Conservation (phyloP, 2,329 filamentous ascomycete species). For the Stenocarpella maydis region DNA sequence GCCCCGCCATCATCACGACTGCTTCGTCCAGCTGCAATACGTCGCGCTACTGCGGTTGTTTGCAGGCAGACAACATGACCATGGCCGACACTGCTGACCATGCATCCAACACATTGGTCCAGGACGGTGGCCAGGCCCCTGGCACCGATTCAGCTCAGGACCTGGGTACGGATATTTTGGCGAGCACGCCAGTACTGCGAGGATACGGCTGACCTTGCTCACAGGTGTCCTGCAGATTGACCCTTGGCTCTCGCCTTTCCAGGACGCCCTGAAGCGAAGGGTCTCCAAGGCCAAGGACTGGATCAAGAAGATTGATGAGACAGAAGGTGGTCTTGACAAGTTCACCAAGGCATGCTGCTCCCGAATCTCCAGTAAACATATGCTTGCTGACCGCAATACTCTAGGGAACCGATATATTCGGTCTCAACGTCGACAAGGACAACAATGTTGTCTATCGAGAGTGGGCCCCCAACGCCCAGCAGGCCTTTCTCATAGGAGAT, state of each 20-base stretch:
- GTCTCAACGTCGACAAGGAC: constrained; percentile 81
- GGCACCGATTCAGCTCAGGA: constrained; percentile 69
- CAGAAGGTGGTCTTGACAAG: constrained; percentile 88
- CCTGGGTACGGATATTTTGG: constrained; percentile 64
- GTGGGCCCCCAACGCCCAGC: constrained; percentile 91
- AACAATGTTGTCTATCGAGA: constrained; percentile 92
- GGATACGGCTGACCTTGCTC: constrained; percentile 29
- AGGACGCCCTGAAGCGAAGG: constrained; percentile 76
- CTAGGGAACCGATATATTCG: constrained; percentile 86
- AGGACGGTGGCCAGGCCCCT: constrained; percentile 47
- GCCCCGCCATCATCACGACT: constrained; percentile 1
- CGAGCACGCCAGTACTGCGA: background rate
- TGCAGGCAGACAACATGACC: constrained; percentile 30
- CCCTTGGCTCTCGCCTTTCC: constrained; percentile 88
- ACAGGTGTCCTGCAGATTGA: constrained; percentile 87
- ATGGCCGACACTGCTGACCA: constrained; percentile 50
- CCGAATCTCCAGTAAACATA: background rate
- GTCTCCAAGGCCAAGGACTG: constrained; percentile 84
- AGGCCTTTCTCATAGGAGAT: constrained; percentile 89
- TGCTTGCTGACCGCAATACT: constrained; percentile 21
- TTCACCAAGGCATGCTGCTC: constrained; percentile 76
- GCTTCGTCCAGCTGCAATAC: background rate
- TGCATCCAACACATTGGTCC: constrained; percentile 55
- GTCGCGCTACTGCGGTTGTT: background rate
- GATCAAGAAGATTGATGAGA: constrained; percentile 83